Base-by-base conservation (phyloP, 768 basidiomycete genomes). In the Dioszegia hungarica region DNA sequence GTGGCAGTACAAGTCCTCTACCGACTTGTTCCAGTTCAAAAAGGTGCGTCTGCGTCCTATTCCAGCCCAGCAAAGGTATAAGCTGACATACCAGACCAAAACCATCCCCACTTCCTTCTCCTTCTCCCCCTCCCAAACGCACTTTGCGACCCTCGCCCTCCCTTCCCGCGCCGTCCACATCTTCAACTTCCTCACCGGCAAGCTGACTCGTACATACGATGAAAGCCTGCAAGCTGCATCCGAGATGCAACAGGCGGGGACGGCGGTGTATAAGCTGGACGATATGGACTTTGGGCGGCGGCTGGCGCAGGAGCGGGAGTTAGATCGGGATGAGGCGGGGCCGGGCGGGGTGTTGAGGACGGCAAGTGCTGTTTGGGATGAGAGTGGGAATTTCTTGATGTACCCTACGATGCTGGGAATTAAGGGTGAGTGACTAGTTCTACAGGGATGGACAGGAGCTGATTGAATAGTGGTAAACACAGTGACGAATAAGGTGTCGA, bases 241-340 rank as follows among this genome's bases (percentile, higher is more conserved):
- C 73, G 93, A 97, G 75, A 97, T 99, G 92, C 95, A 99, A 74
- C 95, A 98, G 75, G 93, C 92, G 1, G 94, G 92, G 0, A 95
- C 95, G 3, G 87, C 89, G 0, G 83, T 90, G 19, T 89, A 87
- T 77, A 87, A 84, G 66, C 85, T 98, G 17, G 95, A 99, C 52
- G 92, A 97, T 77, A 99, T 99, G 95, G 95, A 99, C 75, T 97
- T 99, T 69, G 92, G 94, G n/a, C 81, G 94, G 55, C 82, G 94
- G n/a, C 79, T 98, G 60, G 94, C 94, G 3, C 80, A 86, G 28
- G 95, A 99, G 75, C 81, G 89, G 60, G 95, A 98, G 69, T 77
- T 99, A 39, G 92, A 97, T 77, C 64, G 66, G 52, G 69, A 63
- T 57, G 70, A 72, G 37, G 63, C 85, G 51, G 88, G 85, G 22